These are phyloP conservation scores for Pestalotiopsis sp. DNA, from an alignment of 2,329 filamentous ascomycete genomes.

Conservation along the genomic window DNA sequence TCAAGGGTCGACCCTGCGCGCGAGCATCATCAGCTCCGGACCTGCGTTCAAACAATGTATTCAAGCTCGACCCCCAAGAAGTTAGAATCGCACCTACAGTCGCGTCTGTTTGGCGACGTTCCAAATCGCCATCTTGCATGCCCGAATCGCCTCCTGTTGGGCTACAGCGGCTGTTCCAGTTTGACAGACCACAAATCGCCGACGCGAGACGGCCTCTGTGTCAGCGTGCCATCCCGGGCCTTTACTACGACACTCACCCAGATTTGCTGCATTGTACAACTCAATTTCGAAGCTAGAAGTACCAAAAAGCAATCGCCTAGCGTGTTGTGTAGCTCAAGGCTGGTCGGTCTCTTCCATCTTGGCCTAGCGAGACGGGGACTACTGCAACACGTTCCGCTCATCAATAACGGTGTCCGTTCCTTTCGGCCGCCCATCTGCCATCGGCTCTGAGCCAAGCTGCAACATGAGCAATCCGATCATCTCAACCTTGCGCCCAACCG, in stretches of 20 bases:
- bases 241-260: background rate
- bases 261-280: background rate
- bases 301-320: background rate
- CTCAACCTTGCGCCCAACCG: background rate
- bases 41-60: background rate
- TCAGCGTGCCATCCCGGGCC: background rate
- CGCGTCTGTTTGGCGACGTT: background rate
- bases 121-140: background rate
- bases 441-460: background rate
- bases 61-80: too few species aligned
- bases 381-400: background rate
- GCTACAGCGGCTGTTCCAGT: background rate
- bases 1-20: background rate
- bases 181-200: background rate
- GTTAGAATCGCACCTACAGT: background rate
- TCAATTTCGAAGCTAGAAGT: constrained; percentile 2
- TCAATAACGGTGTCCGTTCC: background rate
- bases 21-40: background rate
- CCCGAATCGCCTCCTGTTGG: background rate
- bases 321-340: background rate
- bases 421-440: background rate
- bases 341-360: background rate
- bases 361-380: background rate
- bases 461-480: background rate
- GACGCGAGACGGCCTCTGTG: background rate